Evolutionary conservation across 352 stramenopile genomes (phyloP).

Genomic region (Globisporangium yorkense): DNA sequence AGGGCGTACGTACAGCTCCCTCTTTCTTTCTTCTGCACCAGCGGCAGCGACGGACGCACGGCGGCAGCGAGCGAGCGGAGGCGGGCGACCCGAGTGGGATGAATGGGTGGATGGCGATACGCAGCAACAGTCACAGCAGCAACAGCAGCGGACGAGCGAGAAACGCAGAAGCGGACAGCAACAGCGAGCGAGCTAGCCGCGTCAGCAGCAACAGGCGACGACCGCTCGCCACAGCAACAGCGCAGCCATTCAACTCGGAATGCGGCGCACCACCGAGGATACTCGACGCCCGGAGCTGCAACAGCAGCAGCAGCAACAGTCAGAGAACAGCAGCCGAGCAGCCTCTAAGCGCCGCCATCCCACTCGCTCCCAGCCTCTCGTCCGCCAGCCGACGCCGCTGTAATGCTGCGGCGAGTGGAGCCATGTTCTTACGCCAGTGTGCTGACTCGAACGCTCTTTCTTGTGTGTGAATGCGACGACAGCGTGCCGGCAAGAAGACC

Average conservation of each 20-base stretch:
- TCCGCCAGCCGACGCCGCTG: no score
- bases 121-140: neutral
- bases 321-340: no score
- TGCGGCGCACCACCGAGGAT: neutral
- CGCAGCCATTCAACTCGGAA: no score
- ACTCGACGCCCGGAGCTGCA: neutral
- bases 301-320: no score
- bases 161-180: neutral
- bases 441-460: neutral
- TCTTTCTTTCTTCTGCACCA: neutral
- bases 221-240: neutral
- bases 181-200: neutral
- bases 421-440: neutral
- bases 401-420: neutral
- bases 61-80: neutral
- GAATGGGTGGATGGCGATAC: neutral
- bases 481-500: conserved; percentile 93
- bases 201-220: neutral
- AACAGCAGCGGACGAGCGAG: neutral
- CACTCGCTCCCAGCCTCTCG: no score
- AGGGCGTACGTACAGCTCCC: conserved; percentile 78
- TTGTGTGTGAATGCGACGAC: neutral
- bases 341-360: no score
- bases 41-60: neutral
- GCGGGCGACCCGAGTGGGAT: no score